Base-by-base conservation (phyloP, 2,329 filamentous ascomycete species). In the Lecanicillium sp. region DNA sequence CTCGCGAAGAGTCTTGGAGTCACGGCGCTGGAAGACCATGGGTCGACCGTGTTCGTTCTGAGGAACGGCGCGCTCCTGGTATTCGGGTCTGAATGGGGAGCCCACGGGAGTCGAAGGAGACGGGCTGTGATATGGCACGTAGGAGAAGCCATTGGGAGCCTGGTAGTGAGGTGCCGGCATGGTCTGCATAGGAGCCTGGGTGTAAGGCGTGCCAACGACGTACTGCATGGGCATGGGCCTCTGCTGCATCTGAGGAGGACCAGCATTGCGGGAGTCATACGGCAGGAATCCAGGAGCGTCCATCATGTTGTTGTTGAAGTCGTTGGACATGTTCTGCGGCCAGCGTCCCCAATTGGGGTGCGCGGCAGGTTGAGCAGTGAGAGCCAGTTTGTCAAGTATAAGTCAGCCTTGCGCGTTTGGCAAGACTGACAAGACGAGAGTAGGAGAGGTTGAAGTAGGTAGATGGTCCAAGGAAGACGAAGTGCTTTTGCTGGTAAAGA, bases 331-430 rank as follows among this genome's bases (percentile, higher is more conserved):
- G 30, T 74, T 71, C 43, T 69, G 57, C 46, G 66, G 58, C 69
- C 72, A 77, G 48, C 71, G 71, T 50, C 64, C 68, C 77, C 76
- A 80, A 59, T 58, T 62, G 38, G 66, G 60, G 46, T 62, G 51
- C 33, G 60, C 60, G 43, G 66, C 57, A 40, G 65, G 54, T 51
- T 69, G 64, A 52, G 65, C 59, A 41, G 66, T 62, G 50, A 73
- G 62, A 49, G 69, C 68, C 70, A 77, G 62, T 42, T 46, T 52
- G 48, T 31, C 40, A 40, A 28, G 27, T 15, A 17, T 15, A 30
- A 28, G 20, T 35, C 18, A 17, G 30, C 25, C 14, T 32, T 42
- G 29, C 34, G 17, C 29, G 25, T 33, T 13, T 25, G 37, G 29
- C 41, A 43, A 42, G 34, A 43, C 27, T 35, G 22, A 20, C 22